Percentiles rank a stretch among this genome's conserved stretches.
Conservation (phyloP, 805 yeast genomes). For the Saturnispora diversa region DNA sequence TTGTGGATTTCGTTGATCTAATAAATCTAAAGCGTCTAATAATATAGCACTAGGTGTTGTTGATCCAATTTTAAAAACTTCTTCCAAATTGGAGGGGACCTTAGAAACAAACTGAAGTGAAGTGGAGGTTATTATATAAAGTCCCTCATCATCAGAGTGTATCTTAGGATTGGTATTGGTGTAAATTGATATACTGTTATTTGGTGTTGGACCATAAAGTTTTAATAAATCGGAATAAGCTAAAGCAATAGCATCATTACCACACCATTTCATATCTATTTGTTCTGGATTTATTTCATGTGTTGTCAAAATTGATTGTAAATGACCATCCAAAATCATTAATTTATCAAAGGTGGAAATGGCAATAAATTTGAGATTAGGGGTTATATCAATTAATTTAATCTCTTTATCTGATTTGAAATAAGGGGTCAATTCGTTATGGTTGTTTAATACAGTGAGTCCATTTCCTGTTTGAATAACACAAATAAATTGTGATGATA, state of each 20-base stretch:
- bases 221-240: conserved; percentile 53
- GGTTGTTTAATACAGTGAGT: not conserved
- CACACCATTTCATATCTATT: conserved; percentile 64
- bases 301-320: conserved; percentile 2
- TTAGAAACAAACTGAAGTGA: conserved; percentile 55
- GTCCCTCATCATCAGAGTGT: conserved; percentile 57
- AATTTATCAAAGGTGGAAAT: not conserved
- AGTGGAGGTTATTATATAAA: conserved; percentile 52
- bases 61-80: conserved; percentile 76
- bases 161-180: conserved; percentile 36
- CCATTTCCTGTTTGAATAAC: not conserved
- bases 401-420: not conserved
- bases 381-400: conserved; percentile 7
- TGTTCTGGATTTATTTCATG: not conserved
- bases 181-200: conserved; percentile 43
- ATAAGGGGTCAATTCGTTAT: not conserved
- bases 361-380: conserved; percentile 10
- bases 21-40: conserved; percentile 65
- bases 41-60: conserved; percentile 74
- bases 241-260: conserved; percentile 69
- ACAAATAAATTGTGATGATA: too few relatives aligned
- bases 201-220: conserved; percentile 64
- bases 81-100: conserved; percentile 49
- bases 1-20: conserved; percentile 62
- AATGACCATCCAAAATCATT: conserved; percentile 5